Conservation (phyloP, 371 early-diverging fungal genomes). For the Mucor irregularis region DNA sequence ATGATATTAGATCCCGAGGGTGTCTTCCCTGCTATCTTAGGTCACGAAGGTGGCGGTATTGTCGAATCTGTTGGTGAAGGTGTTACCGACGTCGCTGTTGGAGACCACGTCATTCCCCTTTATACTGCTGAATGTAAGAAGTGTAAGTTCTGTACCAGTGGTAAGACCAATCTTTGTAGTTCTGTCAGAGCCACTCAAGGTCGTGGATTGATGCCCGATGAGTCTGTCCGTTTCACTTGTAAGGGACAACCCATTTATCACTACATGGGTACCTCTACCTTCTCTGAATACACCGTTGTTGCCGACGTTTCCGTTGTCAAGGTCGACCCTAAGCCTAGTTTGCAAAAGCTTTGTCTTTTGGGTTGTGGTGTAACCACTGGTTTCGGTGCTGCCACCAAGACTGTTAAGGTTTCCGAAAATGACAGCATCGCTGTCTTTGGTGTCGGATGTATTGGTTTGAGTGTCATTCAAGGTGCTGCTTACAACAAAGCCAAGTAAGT, state of each 20-base stretch:
- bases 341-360: slow-evolving; percentile 87
- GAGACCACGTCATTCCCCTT: slow-evolving; percentile 96
- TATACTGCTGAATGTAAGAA: slow-evolving; percentile 91
- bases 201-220: slow-evolving; percentile 94
- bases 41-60: slow-evolving; percentile 95
- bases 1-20: slow-evolving; percentile 75
- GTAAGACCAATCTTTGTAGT: slow-evolving; percentile 96
- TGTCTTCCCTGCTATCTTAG: slow-evolving; percentile 89
- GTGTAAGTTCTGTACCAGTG: slow-evolving; percentile 95
- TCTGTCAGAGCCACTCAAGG: slow-evolving; percentile 92
- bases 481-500: slow-evolving; percentile 78
- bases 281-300: slow-evolving; percentile 94
- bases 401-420: slow-evolving; percentile 86
- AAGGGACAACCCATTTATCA: slow-evolving; percentile 87
- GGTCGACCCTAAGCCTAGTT: slow-evolving; percentile 74
- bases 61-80: slow-evolving; percentile 97
- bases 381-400: slow-evolving; percentile 92
- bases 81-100: slow-evolving; percentile 85
- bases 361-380: slow-evolving; percentile 97
- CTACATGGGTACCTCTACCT: slow-evolving; percentile 97
- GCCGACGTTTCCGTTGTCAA: slow-evolving; percentile 92
- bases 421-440: slow-evolving; percentile 90
- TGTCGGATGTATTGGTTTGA: slow-evolving; percentile 92
- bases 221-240: slow-evolving; percentile 91
- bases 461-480: slow-evolving; percentile 87